Base-by-base conservation (phyloP, 768 basidiomycete species). In the Dentipellis sp. region DNA sequence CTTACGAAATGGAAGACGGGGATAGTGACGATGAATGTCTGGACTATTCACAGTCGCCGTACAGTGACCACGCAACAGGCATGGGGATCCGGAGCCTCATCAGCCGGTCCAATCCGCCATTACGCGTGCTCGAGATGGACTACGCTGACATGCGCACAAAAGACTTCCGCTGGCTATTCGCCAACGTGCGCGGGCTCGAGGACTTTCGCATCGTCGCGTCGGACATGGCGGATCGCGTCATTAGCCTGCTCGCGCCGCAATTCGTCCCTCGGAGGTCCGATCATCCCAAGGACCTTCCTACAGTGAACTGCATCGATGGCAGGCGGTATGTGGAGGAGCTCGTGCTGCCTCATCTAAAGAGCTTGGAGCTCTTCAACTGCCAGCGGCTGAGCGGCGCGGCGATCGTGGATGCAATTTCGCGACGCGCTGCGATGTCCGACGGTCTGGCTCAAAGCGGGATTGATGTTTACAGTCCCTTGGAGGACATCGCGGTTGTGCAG, bases 141-240 rank as follows among this genome's bases (percentile, higher is more conserved):
- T 86, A 83, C 62, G 83, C 84, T 53, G 88, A 90, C 69, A 83
- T 88, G 81, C 83, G 87, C 47, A 90, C 87, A 35, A 90, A 88
- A 69, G 88, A 91, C 65, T 91, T 91, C 64, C 66, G 63, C 34
- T 87, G 81, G 71, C 72, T 82, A 50, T 90, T 90, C 59, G 78
- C 81, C 56, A 72, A 75, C 38, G 70, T 87, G 11, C 65, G 66
- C 0, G 57, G 67, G 36, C 70, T 91, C 49, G 78, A 79, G 62
- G 78, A 81, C 50, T 91, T 91, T 67, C 75, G 77, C 49, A 89
- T 91, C 62, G 81, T 84, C 55, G 88, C 84, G 21, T 89, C 86
- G 9, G 88, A 91, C 67, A 86, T 90, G 88, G 86, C 86, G 23
- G 75, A 90, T 69, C 79, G 72, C 40, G 88, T 90, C 56, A 73